Percentiles rank a stretch among this genome's conserved stretches.
Evolutionary conservation across 2,329 filamentous ascomycete species (phyloP).

Genomic region (Ophiosphaerella narmari): DNA sequence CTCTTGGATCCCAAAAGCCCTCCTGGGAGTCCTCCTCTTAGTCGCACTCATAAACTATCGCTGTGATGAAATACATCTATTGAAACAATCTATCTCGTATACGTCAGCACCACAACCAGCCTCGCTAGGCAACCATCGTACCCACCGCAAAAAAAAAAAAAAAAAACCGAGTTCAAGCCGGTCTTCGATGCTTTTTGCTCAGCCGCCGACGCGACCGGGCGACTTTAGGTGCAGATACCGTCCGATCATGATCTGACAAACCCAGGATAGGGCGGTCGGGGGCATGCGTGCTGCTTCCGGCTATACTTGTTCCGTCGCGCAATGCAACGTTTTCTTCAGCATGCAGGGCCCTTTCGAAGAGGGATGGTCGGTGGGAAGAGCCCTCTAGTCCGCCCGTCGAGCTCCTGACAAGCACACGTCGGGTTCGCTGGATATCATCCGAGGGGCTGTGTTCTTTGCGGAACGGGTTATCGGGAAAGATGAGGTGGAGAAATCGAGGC

Average conservation of each 20-base stretch:
- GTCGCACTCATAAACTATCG: no score
- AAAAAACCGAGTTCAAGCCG: conserved; percentile 14
- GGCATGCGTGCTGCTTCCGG: conserved; percentile 15
- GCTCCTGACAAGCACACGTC: conserved; percentile 24
- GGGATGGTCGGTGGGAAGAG: conserved; percentile 10
- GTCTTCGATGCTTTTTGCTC: conserved; percentile 27
- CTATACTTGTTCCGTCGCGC: conserved; percentile 23
- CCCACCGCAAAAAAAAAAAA: conserved; percentile 4
- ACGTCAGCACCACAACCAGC: no score
- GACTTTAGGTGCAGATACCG: conserved; percentile 7
- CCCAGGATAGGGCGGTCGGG: conserved; percentile 20
- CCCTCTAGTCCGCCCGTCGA: conserved; percentile 13
- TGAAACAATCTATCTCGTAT: no score
- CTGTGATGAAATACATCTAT: no score
- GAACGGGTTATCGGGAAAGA: conserved; percentile 27
- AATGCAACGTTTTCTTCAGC: conserved; percentile 11
- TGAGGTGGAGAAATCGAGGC: conserved; percentile 27
- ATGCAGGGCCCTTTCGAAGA: conserved; percentile 14
- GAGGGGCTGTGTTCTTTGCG: conserved; percentile 16
- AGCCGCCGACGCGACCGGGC: conserved; percentile 14
- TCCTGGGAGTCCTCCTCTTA: no score
- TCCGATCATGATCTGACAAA: conserved; percentile 11
- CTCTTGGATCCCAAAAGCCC: no score
- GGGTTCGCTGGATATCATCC: conserved; percentile 24
- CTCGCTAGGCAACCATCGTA: background rate